Evolutionary conservation across 495 filamentous ascomycete genomes (phyloP).

Genomic region (Podospora pseudocomata): DNA sequence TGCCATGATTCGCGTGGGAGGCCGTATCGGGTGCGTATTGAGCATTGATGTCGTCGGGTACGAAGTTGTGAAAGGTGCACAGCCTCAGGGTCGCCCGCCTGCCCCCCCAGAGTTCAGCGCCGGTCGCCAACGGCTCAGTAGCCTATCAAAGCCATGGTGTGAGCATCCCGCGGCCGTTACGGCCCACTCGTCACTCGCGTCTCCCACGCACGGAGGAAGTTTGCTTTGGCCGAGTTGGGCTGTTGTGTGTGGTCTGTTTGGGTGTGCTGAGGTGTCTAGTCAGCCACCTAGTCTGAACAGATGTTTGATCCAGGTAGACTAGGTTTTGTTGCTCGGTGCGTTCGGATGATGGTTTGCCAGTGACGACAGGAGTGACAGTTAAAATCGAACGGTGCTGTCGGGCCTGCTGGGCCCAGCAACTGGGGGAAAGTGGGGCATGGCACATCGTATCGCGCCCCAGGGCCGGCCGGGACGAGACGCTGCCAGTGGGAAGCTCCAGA

Average conservation of each 20-base stretch:
- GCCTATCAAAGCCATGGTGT: conserved; percentile 24
- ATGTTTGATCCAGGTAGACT: neutral
- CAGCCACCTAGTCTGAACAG: neutral
- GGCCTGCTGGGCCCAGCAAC: neutral
- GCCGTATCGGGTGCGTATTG: conserved; percentile 2
- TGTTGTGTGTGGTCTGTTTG: neutral
- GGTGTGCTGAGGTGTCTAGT: neutral
- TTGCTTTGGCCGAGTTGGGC: neutral
- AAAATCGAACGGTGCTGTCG: neutral
- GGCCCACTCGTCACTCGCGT: conserved; percentile 12
- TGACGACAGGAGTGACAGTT: neutral
- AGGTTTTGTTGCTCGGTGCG: neutral
- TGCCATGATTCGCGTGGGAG: conserved; percentile 1
- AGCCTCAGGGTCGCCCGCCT: conserved; percentile 23
- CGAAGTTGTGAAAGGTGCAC: conserved; percentile 15
- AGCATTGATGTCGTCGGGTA: neutral
- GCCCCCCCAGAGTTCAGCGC: conserved; percentile 14
- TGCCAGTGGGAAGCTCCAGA: neutral
- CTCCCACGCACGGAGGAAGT: neutral
- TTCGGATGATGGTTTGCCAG: neutral
- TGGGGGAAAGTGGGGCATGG: conserved; percentile 3
- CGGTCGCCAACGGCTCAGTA: conserved; percentile 1
- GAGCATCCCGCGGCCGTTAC: conserved; percentile 8
- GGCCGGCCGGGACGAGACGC: conserved; percentile 1
- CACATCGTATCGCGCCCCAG: conserved; percentile 2